Percentiles rank a stretch among this genome's conserved stretches.
phyloP scores from a whole-genome alignment of 1,139 yeast genomes.

The Geotrichum klebahnii region DNA sequence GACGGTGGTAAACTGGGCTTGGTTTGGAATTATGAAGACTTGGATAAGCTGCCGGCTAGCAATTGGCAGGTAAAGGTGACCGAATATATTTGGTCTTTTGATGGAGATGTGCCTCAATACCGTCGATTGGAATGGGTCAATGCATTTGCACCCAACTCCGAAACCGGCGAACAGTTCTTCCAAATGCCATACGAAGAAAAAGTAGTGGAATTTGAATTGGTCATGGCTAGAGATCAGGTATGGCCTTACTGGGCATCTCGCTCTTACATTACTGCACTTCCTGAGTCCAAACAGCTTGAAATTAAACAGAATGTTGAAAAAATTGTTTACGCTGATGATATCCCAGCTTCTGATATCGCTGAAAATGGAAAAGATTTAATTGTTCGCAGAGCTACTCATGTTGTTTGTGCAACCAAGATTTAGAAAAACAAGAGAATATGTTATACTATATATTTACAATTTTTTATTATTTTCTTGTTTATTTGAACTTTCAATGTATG shows the following conservation, averaged over 20 bases:
- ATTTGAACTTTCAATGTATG: too few species aligned
- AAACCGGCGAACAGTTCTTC: slow-evolving; percentile 30
- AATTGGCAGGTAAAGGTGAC: slow-evolving; percentile 40
- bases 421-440: not conserved
- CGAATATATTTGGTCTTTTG: slow-evolving; percentile 36
- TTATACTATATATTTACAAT: not conserved
- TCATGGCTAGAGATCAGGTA: slow-evolving; percentile 33
- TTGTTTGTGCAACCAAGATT: slow-evolving; percentile 11
- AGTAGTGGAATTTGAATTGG: slow-evolving; percentile 35
- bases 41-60: slow-evolving; percentile 28
- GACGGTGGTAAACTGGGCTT: slow-evolving; percentile 52
- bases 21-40: slow-evolving; percentile 60
- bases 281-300: slow-evolving; percentile 40
- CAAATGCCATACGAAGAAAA: slow-evolving; percentile 40
- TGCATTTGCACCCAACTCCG: slow-evolving; percentile 33
- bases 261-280: slow-evolving; percentile 52
- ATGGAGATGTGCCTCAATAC: slow-evolving; percentile 54
- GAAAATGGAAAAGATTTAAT: slow-evolving; percentile 7
- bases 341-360: slow-evolving; percentile 10
- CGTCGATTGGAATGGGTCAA: slow-evolving; percentile 50
- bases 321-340: slow-evolving; percentile 25
- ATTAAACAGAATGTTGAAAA: slow-evolving; percentile 39
- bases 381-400: slow-evolving; percentile 16
- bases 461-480: not conserved
- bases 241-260: slow-evolving; percentile 57